phyloP scores from a whole-genome alignment of 768 basidiomycete genomes.

The Mycena galericulata region DNA sequence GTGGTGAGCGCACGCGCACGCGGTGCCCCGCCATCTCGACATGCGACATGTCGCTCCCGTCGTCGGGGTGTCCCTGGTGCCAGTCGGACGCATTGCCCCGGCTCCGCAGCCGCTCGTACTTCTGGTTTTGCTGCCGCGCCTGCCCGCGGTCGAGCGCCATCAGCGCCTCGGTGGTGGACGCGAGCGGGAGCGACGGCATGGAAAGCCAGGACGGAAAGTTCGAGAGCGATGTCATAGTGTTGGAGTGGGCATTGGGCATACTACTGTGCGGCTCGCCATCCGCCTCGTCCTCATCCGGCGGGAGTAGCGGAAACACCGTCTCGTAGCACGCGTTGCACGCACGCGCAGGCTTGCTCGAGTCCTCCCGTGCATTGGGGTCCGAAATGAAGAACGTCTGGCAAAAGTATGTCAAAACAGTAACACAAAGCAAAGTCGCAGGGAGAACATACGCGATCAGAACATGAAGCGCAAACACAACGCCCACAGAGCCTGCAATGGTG shows the following conservation, averaged over 20 bases:
- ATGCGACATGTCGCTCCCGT: constrained; percentile 17
- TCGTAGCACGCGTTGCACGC: constrained; percentile 91
- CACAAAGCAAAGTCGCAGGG: not conserved
- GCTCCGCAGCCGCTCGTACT: constrained; percentile 39
- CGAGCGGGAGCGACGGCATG: constrained; percentile 62
- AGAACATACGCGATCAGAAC: constrained; percentile 79
- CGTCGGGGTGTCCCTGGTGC: constrained; percentile 7
- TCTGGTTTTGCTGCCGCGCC: constrained; percentile 29
- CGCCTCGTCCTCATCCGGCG: constrained; percentile 17
- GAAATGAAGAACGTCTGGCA: constrained; percentile 86
- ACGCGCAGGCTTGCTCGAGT: constrained; percentile 69
- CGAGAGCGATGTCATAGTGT: constrained; percentile 63
- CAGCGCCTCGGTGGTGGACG: constrained; percentile 53
- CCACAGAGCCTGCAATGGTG: constrained; percentile 93
- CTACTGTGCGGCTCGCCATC: constrained; percentile 11
- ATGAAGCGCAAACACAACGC: constrained; percentile 85
- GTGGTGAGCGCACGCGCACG: constrained; percentile 49
- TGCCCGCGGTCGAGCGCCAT: constrained; percentile 57
- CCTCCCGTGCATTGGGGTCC: constrained; percentile 60
- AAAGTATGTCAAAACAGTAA: not conserved
- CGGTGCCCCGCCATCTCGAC: constrained; percentile 41
- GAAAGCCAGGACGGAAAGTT: constrained; percentile 68
- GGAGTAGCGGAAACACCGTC: constrained; percentile 80
- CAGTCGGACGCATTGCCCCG: constrained; percentile 28
- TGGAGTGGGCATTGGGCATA: constrained; percentile 33